Base-by-base conservation (phyloP, 306 rosid species). In the Aeschynomene evenia region DNA sequence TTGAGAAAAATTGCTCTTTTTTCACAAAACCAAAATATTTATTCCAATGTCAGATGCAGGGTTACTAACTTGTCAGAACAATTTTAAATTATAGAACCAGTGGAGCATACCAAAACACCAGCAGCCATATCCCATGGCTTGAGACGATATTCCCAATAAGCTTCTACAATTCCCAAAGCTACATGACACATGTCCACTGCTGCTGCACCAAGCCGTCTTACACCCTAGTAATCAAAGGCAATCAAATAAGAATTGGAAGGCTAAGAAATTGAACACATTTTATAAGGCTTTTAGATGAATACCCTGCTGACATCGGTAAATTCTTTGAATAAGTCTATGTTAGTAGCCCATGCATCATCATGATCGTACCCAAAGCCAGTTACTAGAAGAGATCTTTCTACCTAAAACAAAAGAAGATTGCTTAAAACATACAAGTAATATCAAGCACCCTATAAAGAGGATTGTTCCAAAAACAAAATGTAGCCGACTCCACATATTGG, bases 61-160 rank as follows among this genome's bases (percentile, higher is more conserved):
- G 12, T 64, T 56, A 34, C 31, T 56, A 53, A 61, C 16, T 45
- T 22, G 20, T 26, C 28, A 50, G 31, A 24, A 49, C 33, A 54
- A 54, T 31, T 64, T 26, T 26, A 29, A 29, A 53, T 57, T 37
- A 43, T 50, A 58, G 8, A 67, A 83, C 43, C 57, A 36, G 72
- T 12, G 74, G 65, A 59, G 16, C 70, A 59, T 85, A 91, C 98
- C 96, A 90, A 79, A 82, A 87, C 96, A 68, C 97, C 97, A 45
- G 98, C 98, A 49, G 98, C 98, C 98, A 94, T 90, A 81, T 94
- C 98, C 97, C 98, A 94, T 22, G 97, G 98, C 89, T 94, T 94
- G 72, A 90, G 85, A 59, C 97, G 97, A 84, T 94, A 94, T 80
- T 94, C 98, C 98, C 98, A 94, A 69, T 94, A 90, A 0, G 96